A percentile compares a stretch with the other conserved stretches of the same genome.
phyloP scores from a whole-genome alignment of 331 rosid genomes.

The Acacia pycnantha region DNA sequence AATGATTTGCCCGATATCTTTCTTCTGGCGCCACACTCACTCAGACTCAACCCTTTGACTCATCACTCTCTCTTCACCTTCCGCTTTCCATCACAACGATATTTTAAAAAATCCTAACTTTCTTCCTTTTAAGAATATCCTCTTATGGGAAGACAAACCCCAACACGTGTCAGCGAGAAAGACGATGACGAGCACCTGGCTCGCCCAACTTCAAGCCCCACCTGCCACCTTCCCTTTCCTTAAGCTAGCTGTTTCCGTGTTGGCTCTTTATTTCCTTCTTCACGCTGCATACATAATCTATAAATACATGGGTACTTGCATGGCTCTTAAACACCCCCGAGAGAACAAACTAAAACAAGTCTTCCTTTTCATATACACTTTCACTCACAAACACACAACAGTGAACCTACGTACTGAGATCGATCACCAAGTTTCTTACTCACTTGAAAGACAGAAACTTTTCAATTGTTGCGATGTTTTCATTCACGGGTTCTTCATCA shows the following conservation, averaged over 20 bases:
- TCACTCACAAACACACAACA: too few species aligned
- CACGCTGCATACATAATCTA: background rate
- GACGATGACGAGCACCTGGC: too few species aligned
- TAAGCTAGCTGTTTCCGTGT: conserved; percentile 47
- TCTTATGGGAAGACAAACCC: background rate
- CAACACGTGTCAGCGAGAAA: too few species aligned
- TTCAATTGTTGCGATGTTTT: too few species aligned
- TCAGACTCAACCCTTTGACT: background rate
- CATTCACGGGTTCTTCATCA: too few species aligned
- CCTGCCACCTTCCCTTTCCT: background rate
- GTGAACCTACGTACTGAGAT: background rate
- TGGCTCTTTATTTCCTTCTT: background rate
- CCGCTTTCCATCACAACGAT: conserved; percentile 28
- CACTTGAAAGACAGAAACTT: too few species aligned
- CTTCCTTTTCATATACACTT: background rate
- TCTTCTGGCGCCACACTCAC: too few species aligned
- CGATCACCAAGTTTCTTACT: too few species aligned
- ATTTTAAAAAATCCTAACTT: background rate
- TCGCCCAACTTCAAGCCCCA: too few species aligned
- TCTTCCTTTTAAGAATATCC: background rate
- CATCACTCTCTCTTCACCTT: conserved; percentile 21
- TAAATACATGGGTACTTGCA: background rate
- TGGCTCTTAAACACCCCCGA: background rate
- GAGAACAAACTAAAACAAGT: too few species aligned
- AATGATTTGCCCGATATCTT: background rate